phyloP scores from a whole-genome alignment of 345 rosid species.

The Dovyalis caffra region DNA sequence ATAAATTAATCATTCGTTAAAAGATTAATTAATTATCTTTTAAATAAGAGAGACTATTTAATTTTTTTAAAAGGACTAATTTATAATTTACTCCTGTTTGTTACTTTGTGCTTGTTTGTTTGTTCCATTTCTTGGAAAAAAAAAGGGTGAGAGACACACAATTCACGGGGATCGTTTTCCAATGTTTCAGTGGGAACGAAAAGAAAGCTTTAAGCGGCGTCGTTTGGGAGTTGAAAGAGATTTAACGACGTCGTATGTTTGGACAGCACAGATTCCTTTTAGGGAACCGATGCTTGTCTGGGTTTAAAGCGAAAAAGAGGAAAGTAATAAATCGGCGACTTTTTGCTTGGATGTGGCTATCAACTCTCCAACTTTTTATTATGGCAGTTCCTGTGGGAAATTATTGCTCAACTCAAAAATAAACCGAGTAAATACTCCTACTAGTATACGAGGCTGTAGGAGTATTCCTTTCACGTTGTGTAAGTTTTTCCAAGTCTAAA shows the following conservation, averaged over 20 bases:
- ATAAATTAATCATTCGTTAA: no score
- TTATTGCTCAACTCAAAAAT: no score
- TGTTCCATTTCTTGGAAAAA: background rate
- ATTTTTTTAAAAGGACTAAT: no score
- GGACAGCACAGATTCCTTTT: background rate
- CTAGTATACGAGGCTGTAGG: no score
- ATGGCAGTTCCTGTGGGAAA: background rate
- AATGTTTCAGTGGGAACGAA: background rate
- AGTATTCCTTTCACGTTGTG: no score
- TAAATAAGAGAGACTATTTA: no score
- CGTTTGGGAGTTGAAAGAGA: background rate
- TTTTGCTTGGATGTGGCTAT: background rate
- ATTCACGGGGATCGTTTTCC: conserved; percentile 6
- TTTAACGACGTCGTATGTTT: conserved; percentile 1
- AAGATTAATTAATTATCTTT: no score
- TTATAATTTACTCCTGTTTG: no score
- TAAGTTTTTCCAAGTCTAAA: no score
- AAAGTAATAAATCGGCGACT: conserved; percentile 8
- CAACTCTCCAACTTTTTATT: background rate
- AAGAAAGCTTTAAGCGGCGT: background rate
- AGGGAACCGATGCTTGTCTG: conserved; percentile 3
- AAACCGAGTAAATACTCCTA: no score
- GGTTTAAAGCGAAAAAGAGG: background rate
- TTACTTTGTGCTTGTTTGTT: background rate
- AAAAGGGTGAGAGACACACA: background rate